Percentiles rank a stretch among this genome's conserved stretches.
Conservation (phyloP, 257 asterid genomes). For the Orobanche coerulescens region DNA sequence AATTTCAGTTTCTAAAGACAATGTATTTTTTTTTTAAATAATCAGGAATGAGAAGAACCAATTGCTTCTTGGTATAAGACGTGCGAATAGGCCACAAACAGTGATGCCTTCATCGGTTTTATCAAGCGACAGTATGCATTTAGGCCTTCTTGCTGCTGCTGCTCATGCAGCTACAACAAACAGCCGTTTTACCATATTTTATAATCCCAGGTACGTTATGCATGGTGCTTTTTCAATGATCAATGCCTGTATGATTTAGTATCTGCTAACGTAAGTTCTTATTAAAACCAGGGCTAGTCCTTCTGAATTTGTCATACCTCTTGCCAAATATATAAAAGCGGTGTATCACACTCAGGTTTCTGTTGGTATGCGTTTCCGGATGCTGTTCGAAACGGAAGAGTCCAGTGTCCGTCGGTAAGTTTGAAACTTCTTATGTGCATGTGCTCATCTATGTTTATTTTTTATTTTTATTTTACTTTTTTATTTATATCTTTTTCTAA, state of each 20-base stretch:
- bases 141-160: constrained; percentile 85
- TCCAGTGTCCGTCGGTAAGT: constrained; percentile 73
- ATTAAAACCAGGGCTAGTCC: constrained; percentile 49
- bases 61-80: constrained; percentile 68
- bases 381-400: constrained; percentile 77
- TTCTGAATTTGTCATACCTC: constrained; percentile 63
- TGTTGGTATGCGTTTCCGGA: constrained; percentile 77
- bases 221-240: constrained; percentile 4
- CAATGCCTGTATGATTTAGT: background rate
- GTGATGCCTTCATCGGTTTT: constrained; percentile 74
- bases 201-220: constrained; percentile 59
- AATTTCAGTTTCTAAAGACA: no score
- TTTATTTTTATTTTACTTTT: background rate
- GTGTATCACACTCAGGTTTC: constrained; percentile 66
- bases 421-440: no score
- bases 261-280: constrained; percentile 6
- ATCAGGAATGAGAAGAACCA: constrained; percentile 74
- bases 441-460: no score
- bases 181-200: constrained; percentile 71
- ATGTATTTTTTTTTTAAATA: background rate
- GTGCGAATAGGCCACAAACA: constrained; percentile 65
- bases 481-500: constrained; percentile 9
- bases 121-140: constrained; percentile 87
- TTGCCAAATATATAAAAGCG: constrained; percentile 61
- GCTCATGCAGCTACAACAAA: constrained; percentile 79